These are phyloP conservation scores for Mycena galopus DNA, from an alignment of 768 basidiomycete genomes.

Conservation along the genomic window DNA sequence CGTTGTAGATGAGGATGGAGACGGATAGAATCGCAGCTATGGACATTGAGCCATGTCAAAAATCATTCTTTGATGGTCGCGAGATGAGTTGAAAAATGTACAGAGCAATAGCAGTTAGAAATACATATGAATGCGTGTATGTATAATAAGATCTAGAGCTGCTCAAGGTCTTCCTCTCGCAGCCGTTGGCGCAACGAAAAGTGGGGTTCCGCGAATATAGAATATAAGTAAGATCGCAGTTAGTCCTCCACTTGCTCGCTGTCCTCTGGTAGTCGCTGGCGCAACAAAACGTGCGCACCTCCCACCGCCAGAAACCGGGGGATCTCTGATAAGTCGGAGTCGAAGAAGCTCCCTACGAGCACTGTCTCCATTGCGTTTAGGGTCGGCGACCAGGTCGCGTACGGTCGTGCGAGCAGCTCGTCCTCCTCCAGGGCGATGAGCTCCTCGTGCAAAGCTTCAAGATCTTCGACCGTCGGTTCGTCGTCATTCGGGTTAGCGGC, in stretches of 20 bases:
- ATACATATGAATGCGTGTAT: too few species aligned
- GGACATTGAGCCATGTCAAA: conserved; percentile 17
- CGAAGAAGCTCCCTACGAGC: conserved; percentile 18
- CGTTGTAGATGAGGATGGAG: conserved; percentile 21
- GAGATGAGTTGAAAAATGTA: too few species aligned
- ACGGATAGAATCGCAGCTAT: conserved; percentile 30
- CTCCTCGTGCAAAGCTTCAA: conserved; percentile 14
- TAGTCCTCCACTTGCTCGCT: too few species aligned
- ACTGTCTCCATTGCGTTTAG: conserved; percentile 17
- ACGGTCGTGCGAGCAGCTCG: conserved; percentile 10
- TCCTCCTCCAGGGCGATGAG: conserved; percentile 20
- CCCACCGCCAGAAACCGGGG: conserved; percentile 22
- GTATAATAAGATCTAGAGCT: too few species aligned
- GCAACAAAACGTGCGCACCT: conserved; percentile 22
- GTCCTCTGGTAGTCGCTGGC: not conserved
- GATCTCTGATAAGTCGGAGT: not conserved
- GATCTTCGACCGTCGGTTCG: conserved; percentile 12
- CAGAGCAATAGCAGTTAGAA: too few species aligned
- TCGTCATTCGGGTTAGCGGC: conserved; percentile 16
- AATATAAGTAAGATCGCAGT: not conserved
- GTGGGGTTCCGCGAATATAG: too few species aligned
- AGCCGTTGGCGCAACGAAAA: too few species aligned
- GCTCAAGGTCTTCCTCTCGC: too few species aligned
- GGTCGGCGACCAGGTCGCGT: conserved; percentile 6
- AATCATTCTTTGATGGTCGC: conserved; percentile 2